Conservation (phyloP, 2,329 filamentous ascomycete genomes). For the Sporothrix pallida region DNA sequence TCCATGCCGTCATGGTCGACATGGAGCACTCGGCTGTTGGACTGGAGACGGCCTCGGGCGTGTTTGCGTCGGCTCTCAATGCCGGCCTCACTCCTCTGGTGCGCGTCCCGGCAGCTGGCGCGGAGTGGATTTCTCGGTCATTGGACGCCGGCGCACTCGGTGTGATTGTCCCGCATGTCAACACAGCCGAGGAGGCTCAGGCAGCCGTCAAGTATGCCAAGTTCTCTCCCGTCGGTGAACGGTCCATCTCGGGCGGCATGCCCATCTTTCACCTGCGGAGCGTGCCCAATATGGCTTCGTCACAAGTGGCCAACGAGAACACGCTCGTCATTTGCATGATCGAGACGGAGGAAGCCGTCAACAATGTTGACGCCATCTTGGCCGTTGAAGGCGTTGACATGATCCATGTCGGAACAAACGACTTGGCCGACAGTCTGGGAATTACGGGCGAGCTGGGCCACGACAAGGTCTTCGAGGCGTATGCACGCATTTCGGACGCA, state of each 20-base stretch:
- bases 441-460: conserved; percentile 21
- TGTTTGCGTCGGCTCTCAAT: neutral
- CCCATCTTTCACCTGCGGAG: conserved; percentile 13
- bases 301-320: neutral
- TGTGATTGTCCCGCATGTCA: conserved; percentile 23
- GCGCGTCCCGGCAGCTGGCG: neutral
- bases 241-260: conserved; percentile 19
- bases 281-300: conserved; percentile 4
- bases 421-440: conserved; percentile 22
- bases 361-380: conserved; percentile 9
- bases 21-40: conserved; percentile 26
- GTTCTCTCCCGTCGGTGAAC: conserved; percentile 11
- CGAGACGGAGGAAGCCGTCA: conserved; percentile 6
- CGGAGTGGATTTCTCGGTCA: conserved; percentile 22
- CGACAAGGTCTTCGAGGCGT: conserved; percentile 22
- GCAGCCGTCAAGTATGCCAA: conserved; percentile 19
- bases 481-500: conserved; percentile 10
- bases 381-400: conserved; percentile 19
- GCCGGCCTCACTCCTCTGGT: conserved; percentile 18
- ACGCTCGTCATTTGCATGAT: conserved; percentile 25
- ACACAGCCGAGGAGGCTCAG: conserved; percentile 11
- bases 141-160: conserved; percentile 22
- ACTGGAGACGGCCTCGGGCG: conserved; percentile 17
- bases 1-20: conserved; percentile 25
- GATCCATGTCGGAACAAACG: conserved; percentile 14